Percentiles rank a stretch among this genome's conserved stretches.
Conservation (phyloP, 2,329 filamentous ascomycete species). For the Diaporthe sp. region DNA sequence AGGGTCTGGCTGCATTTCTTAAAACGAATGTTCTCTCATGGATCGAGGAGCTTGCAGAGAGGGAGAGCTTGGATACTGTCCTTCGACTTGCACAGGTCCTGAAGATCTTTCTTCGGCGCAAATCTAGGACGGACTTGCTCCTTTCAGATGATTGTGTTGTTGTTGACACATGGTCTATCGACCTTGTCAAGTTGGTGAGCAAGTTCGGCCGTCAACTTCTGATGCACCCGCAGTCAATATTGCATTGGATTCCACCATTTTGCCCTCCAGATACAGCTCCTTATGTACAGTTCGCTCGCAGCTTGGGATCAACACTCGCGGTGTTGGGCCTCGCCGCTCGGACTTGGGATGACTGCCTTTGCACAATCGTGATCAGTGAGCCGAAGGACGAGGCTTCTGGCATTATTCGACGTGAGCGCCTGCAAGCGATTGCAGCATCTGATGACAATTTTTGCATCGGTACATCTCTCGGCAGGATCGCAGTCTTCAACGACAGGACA, state of each 20-base stretch:
- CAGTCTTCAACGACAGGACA: not conserved
- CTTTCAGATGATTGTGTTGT: not conserved
- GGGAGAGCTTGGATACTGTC: not conserved
- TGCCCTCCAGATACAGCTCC: not conserved
- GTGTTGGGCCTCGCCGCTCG: not conserved
- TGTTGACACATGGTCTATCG: not conserved
- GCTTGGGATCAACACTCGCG: not conserved
- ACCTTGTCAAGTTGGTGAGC: not conserved
- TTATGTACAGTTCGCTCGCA: not conserved
- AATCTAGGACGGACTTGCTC: not conserved
- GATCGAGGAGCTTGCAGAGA: not conserved
- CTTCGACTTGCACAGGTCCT: not conserved
- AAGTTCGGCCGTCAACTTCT: slow-evolving; percentile 2
- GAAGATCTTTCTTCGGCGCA: not conserved
- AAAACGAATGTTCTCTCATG: not conserved
- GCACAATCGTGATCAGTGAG: not conserved
- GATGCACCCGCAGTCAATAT: not conserved
- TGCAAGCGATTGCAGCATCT: not conserved
- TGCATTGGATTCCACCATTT: not conserved
- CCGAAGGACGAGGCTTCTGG: not conserved
- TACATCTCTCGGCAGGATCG: slow-evolving; percentile 1
- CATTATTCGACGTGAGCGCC: not conserved
- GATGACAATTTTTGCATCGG: slow-evolving; percentile 3
- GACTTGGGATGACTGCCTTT: slow-evolving; percentile 7
- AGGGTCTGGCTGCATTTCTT: not conserved